Evolutionary conservation across 1,139 yeast species (phyloP), one percentile per base, ranked within the genome.

Genomic region (Candida glucosophila): DNA sequence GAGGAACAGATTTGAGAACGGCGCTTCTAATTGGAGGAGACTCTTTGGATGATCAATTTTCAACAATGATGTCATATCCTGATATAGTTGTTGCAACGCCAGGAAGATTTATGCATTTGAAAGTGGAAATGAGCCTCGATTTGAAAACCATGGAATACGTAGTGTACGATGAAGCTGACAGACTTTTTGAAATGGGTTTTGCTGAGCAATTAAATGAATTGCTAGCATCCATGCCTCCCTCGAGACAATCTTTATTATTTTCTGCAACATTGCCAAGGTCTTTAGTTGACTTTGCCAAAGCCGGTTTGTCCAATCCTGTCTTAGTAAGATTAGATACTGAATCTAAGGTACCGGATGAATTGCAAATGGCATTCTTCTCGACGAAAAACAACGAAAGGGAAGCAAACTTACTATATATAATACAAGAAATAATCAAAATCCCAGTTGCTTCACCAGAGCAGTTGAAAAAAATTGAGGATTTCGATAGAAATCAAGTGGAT

Each of bases 121-220:
- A 88, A 50, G 90, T 88, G 19, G 98, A 92, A 57, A 92, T 92
- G 98, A 73, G 73, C 35, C 64, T 90, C 31, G 93, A 85, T 44
- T 66, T 92, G 50, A 72, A 71, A 38, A 69, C 86, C 3, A 73
- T 90, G 13, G 95, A 90, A 48, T 88, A 82, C 44, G 80, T 88
- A 28, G 95, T 88, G 1, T 92, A 90, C 50, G 99, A 92, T 58
- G 99, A 92, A 62, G 98, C 98, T 19, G 99, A 92, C 65, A 69
- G 97, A 45, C 67, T 92, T 41, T 92, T 92, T 47, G 99, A 92
- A 56, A 79, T 88, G 81, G 97, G 98, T 29, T 92, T 92, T 51
- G 79, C 93, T 18, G 95, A 86, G 43, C 98, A 92, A 49, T 67
- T 92, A 47, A 85, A 83, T 44, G 97, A 90, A 51, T 67, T 92